These are phyloP conservation scores for Mycena citricolor DNA, from an alignment of 1,284 basidiomycete species.

Conservation along the genomic window DNA sequence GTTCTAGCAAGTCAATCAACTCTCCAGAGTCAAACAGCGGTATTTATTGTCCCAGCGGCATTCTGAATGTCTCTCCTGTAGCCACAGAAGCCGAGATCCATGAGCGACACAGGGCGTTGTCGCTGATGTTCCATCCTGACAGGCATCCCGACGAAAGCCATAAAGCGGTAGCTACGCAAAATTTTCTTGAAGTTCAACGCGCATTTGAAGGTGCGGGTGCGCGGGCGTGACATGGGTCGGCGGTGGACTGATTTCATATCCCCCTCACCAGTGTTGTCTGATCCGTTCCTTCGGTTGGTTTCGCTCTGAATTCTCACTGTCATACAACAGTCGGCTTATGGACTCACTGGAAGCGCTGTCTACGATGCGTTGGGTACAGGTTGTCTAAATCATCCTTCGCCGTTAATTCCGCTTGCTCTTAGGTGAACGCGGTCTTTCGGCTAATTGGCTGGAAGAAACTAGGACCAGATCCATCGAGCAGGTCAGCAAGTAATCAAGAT, in stretches of 20 bases:
- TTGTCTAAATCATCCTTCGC: conserved; percentile 5
- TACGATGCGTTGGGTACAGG: conserved; percentile 70
- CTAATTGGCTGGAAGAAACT: conserved; percentile 17
- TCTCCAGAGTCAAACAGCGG: too few relatives aligned
- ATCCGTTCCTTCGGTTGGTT: conserved; percentile 66
- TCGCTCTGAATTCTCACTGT: conserved; percentile 1
- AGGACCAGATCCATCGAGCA: conserved; percentile 12
- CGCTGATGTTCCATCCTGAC: conserved; percentile 85
- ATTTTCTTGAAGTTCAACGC: conserved; percentile 75
- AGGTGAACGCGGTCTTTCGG: conserved; percentile 15
- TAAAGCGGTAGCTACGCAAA: conserved; percentile 59
- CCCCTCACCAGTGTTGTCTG: conserved; percentile 59
- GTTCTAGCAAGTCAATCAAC: too few relatives aligned
- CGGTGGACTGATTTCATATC: conserved; percentile 16
- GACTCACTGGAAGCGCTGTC: conserved; percentile 45
- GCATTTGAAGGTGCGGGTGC: conserved; percentile 68
- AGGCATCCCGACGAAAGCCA: conserved; percentile 65
- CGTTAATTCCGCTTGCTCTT: conserved; percentile 14
- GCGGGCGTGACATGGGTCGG: conserved; percentile 7
- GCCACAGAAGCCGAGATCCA: conserved; percentile 69
- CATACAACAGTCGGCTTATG: conserved; percentile 17
- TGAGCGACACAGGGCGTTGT: conserved; percentile 69
- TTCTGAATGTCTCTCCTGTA: conserved; percentile 65
- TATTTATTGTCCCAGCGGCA: conserved; percentile 41
- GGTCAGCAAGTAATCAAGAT: too few relatives aligned